Evolutionary conservation across 2,329 filamentous ascomycete species (phyloP).

Genomic region (Cadophora gregata): DNA sequence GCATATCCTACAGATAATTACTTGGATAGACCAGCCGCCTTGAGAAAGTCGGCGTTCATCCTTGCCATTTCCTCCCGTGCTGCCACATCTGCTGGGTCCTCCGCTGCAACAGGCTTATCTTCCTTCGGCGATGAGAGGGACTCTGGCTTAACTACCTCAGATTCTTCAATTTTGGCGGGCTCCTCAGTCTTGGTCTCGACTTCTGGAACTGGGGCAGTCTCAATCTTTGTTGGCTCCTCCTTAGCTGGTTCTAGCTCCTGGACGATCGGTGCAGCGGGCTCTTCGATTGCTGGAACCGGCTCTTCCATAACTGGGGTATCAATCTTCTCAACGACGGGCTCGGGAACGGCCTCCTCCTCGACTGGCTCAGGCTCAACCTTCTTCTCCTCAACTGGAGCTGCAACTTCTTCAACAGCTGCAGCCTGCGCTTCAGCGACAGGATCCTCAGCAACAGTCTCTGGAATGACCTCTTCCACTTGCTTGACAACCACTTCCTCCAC

Average conservation of each 20-base stretch:
- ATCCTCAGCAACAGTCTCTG: conserved; percentile 36
- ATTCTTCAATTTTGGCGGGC: conserved; percentile 16
- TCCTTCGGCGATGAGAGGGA: conserved; percentile 2
- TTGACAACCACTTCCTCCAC: background rate
- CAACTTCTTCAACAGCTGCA: conserved; percentile 31
- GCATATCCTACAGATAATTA: background rate
- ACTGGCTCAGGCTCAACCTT: conserved; percentile 19
- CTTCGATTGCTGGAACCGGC: conserved; percentile 7
- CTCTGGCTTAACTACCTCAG: conserved; percentile 16
- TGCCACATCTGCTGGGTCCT: conserved; percentile 18
- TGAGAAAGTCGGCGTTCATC: conserved; percentile 23
- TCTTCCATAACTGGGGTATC: conserved; percentile 15
- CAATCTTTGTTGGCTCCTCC: background rate
- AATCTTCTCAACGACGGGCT: conserved; percentile 15
- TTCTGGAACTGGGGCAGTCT: conserved; percentile 1
- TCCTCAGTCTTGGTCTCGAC: conserved; percentile 14
- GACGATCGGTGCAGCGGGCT: conserved; percentile 7
- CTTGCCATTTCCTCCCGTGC: conserved; percentile 21
- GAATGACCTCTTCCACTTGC: conserved; percentile 29
- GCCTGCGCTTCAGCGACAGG: conserved; percentile 28
- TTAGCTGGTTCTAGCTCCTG: conserved; percentile 4
- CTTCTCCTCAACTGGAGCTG: conserved; percentile 24
- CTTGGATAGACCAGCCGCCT: conserved; percentile 11
- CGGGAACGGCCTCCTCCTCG: conserved; percentile 25
- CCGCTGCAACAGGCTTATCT: background rate